Evolutionary conservation across 345 rosid species (phyloP).

Genomic region (Lepidium africanum): DNA sequence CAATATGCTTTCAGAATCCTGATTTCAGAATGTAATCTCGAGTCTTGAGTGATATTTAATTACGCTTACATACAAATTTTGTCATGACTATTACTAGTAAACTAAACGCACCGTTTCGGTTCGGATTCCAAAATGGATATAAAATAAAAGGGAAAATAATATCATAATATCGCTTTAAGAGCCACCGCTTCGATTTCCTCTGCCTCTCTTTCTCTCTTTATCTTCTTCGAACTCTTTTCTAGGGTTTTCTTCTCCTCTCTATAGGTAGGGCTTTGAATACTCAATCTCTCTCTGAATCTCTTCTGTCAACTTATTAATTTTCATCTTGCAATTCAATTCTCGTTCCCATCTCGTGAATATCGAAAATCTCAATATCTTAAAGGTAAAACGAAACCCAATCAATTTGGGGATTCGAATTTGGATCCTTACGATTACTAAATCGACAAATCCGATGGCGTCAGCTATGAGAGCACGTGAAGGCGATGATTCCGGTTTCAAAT

Average conservation of each 20-base stretch:
- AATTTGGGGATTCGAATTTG: neutral
- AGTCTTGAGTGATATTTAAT: neutral
- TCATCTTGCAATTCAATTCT: neutral
- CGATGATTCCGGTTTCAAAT: slow-evolving; percentile 33
- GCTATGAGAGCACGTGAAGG: slow-evolving; percentile 35
- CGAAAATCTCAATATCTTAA: neutral
- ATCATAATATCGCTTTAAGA: neutral
- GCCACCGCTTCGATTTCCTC: neutral
- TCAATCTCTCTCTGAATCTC: neutral
- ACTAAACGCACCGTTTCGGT: neutral
- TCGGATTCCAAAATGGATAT: neutral
- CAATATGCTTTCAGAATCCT: neutral
- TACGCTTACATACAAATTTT: neutral
- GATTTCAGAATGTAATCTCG: neutral
- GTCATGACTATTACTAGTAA: neutral
- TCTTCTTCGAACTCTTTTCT: slow-evolving; percentile 10
- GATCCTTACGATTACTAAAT: neutral
- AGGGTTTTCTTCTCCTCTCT: slow-evolving; percentile 25
- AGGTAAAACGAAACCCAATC: neutral
- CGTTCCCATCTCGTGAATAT: neutral
- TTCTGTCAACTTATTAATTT: neutral
- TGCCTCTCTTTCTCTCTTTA: neutral
- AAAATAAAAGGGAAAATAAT: too few species aligned
- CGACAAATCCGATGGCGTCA: slow-evolving; percentile 29
- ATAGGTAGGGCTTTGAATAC: neutral